These are phyloP conservation scores for Tephrocybe sp. DNA, from an alignment of 768 basidiomycete genomes.

Conservation along the genomic window DNA sequence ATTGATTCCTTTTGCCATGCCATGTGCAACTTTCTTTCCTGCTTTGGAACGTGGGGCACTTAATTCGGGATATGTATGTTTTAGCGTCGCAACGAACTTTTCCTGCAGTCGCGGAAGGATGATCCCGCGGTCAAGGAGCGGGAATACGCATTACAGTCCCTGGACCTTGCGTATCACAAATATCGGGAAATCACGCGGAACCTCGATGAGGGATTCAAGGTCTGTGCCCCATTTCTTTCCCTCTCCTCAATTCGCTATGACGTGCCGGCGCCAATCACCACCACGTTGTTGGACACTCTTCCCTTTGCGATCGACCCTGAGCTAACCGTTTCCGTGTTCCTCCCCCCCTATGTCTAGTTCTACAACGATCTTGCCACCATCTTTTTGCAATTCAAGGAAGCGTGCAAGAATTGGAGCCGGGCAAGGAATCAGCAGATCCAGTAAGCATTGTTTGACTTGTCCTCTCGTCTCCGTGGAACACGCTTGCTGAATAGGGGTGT, in stretches of 20 bases:
- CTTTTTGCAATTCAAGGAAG: slow-evolving; percentile 71
- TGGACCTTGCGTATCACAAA: slow-evolving; percentile 85
- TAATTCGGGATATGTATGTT: not conserved
- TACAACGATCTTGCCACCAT: slow-evolving; percentile 84
- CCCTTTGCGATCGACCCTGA: not conserved
- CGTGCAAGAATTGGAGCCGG: slow-evolving; percentile 74
- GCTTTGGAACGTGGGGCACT: not conserved
- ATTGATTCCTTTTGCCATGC: not conserved
- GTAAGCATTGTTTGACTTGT: slow-evolving; percentile 46
- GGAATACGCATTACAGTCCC: slow-evolving; percentile 76
- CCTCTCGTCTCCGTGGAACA: not conserved
- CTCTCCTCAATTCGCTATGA: too few relatives aligned
- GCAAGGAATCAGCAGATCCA: slow-evolving; percentile 72
- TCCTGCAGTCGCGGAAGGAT: slow-evolving; percentile 75
- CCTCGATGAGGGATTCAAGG: slow-evolving; percentile 87
- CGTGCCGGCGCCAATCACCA: not conserved
- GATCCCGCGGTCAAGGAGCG: slow-evolving; percentile 78
- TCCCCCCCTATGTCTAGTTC: slow-evolving; percentile 61
- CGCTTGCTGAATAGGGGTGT: slow-evolving; percentile 1
- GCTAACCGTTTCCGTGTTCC: not conserved
- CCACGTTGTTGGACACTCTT: not conserved
- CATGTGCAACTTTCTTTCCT: not conserved
- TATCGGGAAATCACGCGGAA: slow-evolving; percentile 85
- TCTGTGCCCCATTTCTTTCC: slow-evolving; percentile 25
- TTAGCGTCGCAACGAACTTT: slow-evolving; percentile 64